A percentile compares a stretch with the other conserved stretches of the same genome.
These are phyloP conservation scores for Magnusiomyces fungicola DNA, from an alignment of 1,139 yeast species.

Conservation along the genomic window DNA sequence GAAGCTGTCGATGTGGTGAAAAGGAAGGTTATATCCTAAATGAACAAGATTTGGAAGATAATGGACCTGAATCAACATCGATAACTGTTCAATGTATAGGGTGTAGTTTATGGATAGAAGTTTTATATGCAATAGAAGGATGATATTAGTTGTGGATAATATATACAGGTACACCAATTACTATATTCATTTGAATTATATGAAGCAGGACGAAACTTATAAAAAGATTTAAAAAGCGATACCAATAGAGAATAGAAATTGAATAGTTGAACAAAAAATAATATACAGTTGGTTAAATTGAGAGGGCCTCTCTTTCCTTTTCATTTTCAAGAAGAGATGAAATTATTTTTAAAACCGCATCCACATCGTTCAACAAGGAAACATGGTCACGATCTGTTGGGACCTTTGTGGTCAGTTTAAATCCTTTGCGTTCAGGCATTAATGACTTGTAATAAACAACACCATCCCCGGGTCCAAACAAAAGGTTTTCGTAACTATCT, in stretches of 20 bases:
- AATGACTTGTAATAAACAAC: constrained; percentile 79
- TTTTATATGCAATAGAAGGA: constrained; percentile 46
- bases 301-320: constrained; percentile 7
- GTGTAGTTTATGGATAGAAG: constrained; percentile 80
- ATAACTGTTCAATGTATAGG: constrained; percentile 70
- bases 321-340: constrained; percentile 41
- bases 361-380: constrained; percentile 64
- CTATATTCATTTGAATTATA: no score
- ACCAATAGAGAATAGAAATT: no score
- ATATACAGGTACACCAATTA: no score
- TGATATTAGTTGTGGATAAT: no score
- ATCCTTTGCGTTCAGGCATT: constrained; percentile 70
- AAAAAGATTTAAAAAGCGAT: no score
- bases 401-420: constrained; percentile 59
- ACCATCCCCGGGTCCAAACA: constrained; percentile 90
- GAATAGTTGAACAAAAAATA: no score
- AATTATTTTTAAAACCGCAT: constrained; percentile 64
- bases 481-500: constrained; percentile 69
- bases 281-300: no score
- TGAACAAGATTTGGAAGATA: constrained; percentile 54
- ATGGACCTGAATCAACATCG: constrained; percentile 45
- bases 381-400: constrained; percentile 70
- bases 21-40: constrained; percentile 47
- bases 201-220: no score
- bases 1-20: constrained; percentile 62